Evolutionary conservation across 768 basidiomycete genomes (phyloP).

Genomic region (Naganishia antarctica): DNA sequence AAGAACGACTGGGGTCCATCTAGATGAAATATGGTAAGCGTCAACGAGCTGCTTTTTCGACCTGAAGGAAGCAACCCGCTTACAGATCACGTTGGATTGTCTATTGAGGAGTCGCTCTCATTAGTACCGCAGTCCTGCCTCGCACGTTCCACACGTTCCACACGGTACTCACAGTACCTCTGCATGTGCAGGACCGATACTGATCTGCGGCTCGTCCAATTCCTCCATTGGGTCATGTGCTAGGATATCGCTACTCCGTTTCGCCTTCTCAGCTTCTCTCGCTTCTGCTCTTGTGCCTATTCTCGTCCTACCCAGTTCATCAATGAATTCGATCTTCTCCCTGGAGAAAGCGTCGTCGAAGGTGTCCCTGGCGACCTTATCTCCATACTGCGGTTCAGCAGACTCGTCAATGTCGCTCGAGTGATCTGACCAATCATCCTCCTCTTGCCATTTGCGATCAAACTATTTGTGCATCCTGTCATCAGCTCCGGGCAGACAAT

Average conservation of each 20-base stretch:
- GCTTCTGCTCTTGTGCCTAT: slow-evolving; percentile 42
- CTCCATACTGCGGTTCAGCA: slow-evolving; percentile 8
- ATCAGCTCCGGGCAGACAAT: too few relatives aligned
- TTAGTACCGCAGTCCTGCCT: too few relatives aligned
- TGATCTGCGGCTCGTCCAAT: not conserved
- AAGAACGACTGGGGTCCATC: slow-evolving; percentile 73
- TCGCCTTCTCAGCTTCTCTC: slow-evolving; percentile 32
- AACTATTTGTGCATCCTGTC: too few relatives aligned
- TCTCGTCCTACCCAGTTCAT: slow-evolving; percentile 46
- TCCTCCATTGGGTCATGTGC: slow-evolving; percentile 6
- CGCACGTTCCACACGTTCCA: too few relatives aligned
- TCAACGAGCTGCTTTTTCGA: slow-evolving; percentile 21
- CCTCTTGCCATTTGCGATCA: slow-evolving; percentile 40
- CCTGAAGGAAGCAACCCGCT: slow-evolving; percentile 19
- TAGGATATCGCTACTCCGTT: not conserved
- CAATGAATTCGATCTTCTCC: slow-evolving; percentile 43
- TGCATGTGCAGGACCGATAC: slow-evolving; percentile 36
- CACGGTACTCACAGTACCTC: slow-evolving; percentile 44
- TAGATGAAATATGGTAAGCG: slow-evolving; percentile 40
- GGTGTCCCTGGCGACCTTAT: not conserved
- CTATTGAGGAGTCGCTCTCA: slow-evolving; percentile 29
- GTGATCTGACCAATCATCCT: slow-evolving; percentile 38
- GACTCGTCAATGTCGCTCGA: slow-evolving; percentile 40
- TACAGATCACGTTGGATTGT: slow-evolving; percentile 46
- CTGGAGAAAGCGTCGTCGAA: slow-evolving; percentile 23